A percentile compares a stretch with the other conserved stretches of the same genome.
These are phyloP conservation scores for Madurella fahalii DNA, from an alignment of 2,329 filamentous ascomycete species.

Conservation along the genomic window DNA sequence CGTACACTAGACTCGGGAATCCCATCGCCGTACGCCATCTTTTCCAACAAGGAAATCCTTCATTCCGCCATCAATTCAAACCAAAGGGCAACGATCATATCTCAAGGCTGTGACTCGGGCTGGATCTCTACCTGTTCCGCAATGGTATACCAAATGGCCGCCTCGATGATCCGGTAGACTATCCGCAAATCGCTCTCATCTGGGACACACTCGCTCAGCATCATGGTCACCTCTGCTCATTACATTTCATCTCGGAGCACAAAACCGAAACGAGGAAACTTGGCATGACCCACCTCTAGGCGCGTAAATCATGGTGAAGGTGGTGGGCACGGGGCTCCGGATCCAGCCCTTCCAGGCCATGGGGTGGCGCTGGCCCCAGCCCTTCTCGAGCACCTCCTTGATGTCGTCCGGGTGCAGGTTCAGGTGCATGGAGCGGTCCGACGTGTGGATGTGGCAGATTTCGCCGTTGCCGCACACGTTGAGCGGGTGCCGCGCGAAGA, in stretches of 20 bases:
- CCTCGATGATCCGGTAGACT: conserved; percentile 66
- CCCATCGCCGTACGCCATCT: too few species aligned
- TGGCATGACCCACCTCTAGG: conserved; percentile 48
- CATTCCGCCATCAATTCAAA: too few species aligned
- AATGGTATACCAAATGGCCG: conserved; percentile 65
- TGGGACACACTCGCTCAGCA: conserved; percentile 21
- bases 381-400: conserved; percentile 63
- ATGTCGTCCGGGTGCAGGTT: conserved; percentile 77
- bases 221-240: too few species aligned
- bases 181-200: conserved; percentile 63
- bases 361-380: conserved; percentile 73
- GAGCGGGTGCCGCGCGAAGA: conserved; percentile 64
- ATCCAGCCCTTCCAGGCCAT: conserved; percentile 64
- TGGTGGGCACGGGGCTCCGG: conserved; percentile 63
- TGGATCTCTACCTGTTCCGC: conserved; percentile 40
- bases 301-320: conserved; percentile 81
- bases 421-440: conserved; percentile 73
- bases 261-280: conserved; percentile 18
- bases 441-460: conserved; percentile 74
- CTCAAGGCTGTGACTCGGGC: background rate
- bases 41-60: too few species aligned
- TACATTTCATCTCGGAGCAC: background rate
- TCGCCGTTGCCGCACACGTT: conserved; percentile 75
- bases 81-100: too few species aligned
- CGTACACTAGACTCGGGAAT: too few species aligned